These are phyloP conservation scores for Chenopodium berlandieri DNA, from an alignment of 148 eudicot genomes.

Conservation along the genomic window DNA sequence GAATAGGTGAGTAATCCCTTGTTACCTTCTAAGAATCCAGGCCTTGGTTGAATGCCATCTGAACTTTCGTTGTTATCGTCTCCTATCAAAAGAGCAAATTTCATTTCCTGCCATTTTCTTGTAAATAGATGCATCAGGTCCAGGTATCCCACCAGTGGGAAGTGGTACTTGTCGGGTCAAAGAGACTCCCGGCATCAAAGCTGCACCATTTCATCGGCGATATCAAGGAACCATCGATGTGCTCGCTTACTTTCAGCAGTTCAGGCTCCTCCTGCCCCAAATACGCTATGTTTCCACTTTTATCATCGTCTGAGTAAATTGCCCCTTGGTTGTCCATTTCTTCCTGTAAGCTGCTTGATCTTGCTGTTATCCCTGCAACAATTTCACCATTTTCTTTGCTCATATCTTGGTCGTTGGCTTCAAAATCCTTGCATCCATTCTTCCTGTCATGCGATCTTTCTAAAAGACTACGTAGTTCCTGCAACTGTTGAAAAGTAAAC, in stretches of 20 bases:
- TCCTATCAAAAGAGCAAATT: background rate
- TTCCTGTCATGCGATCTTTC: constrained; percentile 28
- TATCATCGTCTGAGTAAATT: constrained; percentile 43
- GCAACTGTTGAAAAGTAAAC: constrained; percentile 39
- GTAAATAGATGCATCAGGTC: constrained; percentile 22
- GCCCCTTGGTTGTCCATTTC: constrained; percentile 23
- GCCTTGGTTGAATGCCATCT: background rate
- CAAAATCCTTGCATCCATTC: constrained; percentile 27
- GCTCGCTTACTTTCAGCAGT: constrained; percentile 25
- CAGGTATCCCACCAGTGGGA: constrained; percentile 68
- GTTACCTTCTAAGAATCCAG: background rate
- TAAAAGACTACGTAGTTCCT: constrained; percentile 38
- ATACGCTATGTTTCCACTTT: constrained; percentile 28
- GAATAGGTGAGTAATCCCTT: background rate
- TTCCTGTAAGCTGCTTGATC: constrained; percentile 28
- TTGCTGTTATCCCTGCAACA: constrained; percentile 21
- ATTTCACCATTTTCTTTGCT: constrained; percentile 26
- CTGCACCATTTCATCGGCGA: constrained; percentile 47
- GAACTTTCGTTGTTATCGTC: background rate
- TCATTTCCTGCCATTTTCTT: background rate
- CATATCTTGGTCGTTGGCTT: constrained; percentile 17
- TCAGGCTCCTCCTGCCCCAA: constrained; percentile 36
- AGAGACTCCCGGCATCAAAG: constrained; percentile 35
- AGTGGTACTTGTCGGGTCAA: constrained; percentile 38
- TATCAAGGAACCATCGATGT: constrained; percentile 29